phyloP scores from a whole-genome alignment of 2,329 filamentous ascomycete species.

The Magnaporthiopsis rhizophila region DNA sequence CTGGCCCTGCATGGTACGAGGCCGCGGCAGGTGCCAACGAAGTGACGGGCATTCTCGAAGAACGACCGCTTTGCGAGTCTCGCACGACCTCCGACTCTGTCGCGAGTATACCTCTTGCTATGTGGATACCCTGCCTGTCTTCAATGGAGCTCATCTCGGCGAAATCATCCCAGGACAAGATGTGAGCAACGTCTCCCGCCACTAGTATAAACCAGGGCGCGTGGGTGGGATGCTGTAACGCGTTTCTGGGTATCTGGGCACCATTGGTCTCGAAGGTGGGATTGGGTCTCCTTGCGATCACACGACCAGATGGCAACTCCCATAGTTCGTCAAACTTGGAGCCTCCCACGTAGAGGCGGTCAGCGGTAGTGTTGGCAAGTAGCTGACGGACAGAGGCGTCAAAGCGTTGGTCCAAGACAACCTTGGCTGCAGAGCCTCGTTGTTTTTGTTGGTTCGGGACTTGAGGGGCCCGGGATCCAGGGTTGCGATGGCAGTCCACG shows the following conservation, averaged over 20 bases:
- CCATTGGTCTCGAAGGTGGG: background rate
- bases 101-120: background rate
- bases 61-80: too few species aligned
- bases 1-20: background rate
- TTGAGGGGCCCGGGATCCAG: too few species aligned
- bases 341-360: slow-evolving; percentile 16
- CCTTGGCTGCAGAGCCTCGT: background rate
- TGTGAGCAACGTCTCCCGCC: background rate
- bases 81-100: background rate
- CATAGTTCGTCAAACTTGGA: slow-evolving; percentile 15
- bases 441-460: too few species aligned
- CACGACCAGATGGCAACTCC: slow-evolving; percentile 15
- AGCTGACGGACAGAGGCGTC: slow-evolving; percentile 1
- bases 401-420: background rate
- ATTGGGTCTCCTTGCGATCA: background rate
- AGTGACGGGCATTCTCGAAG: too few species aligned
- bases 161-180: background rate
- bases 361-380: slow-evolving; percentile 13
- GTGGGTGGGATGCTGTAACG: background rate
- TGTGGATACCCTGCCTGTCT: background rate
- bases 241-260: background rate
- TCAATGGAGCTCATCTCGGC: background rate
- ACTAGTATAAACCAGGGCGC: background rate
- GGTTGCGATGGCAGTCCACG: too few species aligned
- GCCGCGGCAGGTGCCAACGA: background rate